Conservation (phyloP, 805 yeast species). For the Saturnispora galanensis region DNA sequence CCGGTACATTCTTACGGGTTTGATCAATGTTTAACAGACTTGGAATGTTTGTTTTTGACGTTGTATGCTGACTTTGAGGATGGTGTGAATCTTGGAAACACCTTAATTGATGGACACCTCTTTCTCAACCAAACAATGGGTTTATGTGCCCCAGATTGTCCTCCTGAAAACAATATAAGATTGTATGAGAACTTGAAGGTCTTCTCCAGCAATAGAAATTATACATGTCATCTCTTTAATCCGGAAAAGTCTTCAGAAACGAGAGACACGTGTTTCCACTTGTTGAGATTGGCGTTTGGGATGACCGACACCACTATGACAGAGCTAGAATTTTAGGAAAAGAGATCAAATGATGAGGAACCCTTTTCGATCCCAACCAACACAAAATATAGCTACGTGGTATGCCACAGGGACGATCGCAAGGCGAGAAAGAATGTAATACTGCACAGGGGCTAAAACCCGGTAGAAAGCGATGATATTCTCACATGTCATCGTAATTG, state of each 20-base stretch:
- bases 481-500: too few relatives aligned
- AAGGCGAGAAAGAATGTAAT: background rate
- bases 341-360: too few relatives aligned
- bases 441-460: too few relatives aligned
- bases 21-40: slow-evolving; percentile 1
- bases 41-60: background rate
- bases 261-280: background rate
- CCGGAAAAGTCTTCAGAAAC: background rate
- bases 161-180: background rate
- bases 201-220: background rate
- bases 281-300: background rate
- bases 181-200: too few relatives aligned
- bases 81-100: background rate
- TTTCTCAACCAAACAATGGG: background rate
- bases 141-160: background rate
- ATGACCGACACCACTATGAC: background rate
- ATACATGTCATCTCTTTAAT: background rate
- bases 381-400: too few relatives aligned
- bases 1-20: background rate
- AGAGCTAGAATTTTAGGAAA: background rate
- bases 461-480: too few relatives aligned
- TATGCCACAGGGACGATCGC: background rate
- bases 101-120: background rate
- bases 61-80: background rate
- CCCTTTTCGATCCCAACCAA: too few relatives aligned